These are phyloP conservation scores for Phytophthora pinifolia DNA, from an alignment of 352 stramenopile genomes.

Conservation along the genomic window DNA sequence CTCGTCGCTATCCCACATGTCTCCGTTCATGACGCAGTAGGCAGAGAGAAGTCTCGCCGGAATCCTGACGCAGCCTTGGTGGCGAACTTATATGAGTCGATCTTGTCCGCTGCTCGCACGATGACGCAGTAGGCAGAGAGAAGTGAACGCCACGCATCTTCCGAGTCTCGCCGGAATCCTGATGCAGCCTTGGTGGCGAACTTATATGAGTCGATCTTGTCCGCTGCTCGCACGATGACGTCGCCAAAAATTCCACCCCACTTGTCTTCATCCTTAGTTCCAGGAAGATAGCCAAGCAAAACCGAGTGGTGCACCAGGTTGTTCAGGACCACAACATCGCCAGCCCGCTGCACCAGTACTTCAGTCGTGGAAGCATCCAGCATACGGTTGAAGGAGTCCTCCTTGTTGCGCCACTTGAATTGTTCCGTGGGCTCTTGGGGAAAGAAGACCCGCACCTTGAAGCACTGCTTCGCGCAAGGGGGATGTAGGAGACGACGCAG, in stretches of 20 bases:
- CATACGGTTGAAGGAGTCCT: neutral
- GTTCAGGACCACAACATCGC: conserved; percentile 2
- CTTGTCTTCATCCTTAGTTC: too few species aligned
- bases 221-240: too few species aligned
- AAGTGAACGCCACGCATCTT: too few species aligned
- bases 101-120: neutral
- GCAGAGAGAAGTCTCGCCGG: neutral
- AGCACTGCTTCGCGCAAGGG: neutral
- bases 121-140: too few species aligned
- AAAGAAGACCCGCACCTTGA: neutral
- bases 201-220: too few species aligned
- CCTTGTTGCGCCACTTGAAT: neutral
- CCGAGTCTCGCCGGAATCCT: too few species aligned
- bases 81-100: neutral
- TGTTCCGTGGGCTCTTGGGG: neutral
- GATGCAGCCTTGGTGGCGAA: too few species aligned
- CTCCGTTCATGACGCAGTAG: neutral
- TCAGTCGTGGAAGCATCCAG: neutral
- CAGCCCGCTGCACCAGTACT: conserved; percentile 3
- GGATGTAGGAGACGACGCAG: neutral
- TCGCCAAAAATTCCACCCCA: too few species aligned
- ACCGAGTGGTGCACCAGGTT: conserved; percentile 5
- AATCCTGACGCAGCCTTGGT: neutral
- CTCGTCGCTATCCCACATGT: neutral
- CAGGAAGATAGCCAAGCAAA: too few species aligned